Percentiles rank a stretch among this genome's conserved stretches.
phyloP scores from a whole-genome alignment of 2,329 filamentous ascomycete genomes.

The Pseudocercospora fijiensis region DNA sequence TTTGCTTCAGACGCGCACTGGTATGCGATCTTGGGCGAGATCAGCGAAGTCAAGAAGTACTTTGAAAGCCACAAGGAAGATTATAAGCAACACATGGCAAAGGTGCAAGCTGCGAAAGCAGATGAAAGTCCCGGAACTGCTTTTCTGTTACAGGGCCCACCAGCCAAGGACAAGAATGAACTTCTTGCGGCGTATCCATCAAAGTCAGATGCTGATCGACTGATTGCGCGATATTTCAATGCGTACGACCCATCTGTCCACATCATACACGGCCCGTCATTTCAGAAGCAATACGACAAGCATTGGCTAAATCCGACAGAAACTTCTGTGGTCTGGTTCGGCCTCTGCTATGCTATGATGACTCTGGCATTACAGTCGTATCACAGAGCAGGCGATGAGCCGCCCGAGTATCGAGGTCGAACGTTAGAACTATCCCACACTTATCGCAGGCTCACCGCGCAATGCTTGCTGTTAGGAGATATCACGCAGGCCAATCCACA shows the following conservation, averaged over 20 bases:
- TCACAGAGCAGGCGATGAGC: slow-evolving; percentile 75
- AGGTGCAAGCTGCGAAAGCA: slow-evolving; percentile 66
- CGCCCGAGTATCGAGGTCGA: slow-evolving; percentile 71
- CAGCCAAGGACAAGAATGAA: slow-evolving; percentile 70
- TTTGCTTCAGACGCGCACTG: slow-evolving; percentile 55
- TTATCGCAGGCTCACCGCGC: slow-evolving; percentile 71
- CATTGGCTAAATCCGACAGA: slow-evolving; percentile 73
- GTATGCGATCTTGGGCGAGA: slow-evolving; percentile 59
- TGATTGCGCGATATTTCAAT: slow-evolving; percentile 89
- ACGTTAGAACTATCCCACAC: slow-evolving; percentile 51
- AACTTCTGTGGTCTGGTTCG: slow-evolving; percentile 74
- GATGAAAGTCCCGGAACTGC: slow-evolving; percentile 65
- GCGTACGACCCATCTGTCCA: slow-evolving; percentile 66
- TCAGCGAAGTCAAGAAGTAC: slow-evolving; percentile 90
- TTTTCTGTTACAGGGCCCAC: slow-evolving; percentile 72
- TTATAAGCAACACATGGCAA: slow-evolving; percentile 75
- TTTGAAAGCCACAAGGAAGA: slow-evolving; percentile 85
- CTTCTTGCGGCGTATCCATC: slow-evolving; percentile 76
- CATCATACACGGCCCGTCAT: slow-evolving; percentile 68
- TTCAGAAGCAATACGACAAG: slow-evolving; percentile 68
- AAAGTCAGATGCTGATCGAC: slow-evolving; percentile 76
- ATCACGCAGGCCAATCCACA: slow-evolving; percentile 73
- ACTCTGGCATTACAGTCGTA: slow-evolving; percentile 77
- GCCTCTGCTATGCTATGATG: slow-evolving; percentile 72
- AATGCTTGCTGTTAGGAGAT: slow-evolving; percentile 73